Base-by-base conservation (phyloP, 495 filamentous ascomycete species). In the Platismatia glauca region DNA sequence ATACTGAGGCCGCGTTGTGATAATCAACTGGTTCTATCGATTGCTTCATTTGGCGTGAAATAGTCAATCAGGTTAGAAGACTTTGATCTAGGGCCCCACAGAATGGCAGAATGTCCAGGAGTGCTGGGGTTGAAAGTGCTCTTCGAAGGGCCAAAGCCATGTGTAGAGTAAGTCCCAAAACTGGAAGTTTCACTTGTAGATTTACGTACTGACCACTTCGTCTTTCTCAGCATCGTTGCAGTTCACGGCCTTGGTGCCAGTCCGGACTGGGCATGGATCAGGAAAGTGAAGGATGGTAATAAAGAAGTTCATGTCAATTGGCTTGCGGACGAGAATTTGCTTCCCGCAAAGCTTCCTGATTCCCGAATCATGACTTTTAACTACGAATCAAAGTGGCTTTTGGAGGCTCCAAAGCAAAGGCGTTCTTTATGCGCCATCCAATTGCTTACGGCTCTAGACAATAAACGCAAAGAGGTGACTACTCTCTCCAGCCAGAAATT, bases 291-390 rank as follows among this genome's bases (percentile, higher is more conserved):
- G 7, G 12, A 52, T 18, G 48, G 27, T 18, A 7, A 44, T 44
- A 2, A 44, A 59, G 57, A 59, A 59, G 20, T n/a, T 2, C 24
- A 31, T 44, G 57, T 59, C 24, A 59, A 59, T 29, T 59, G 57
- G 57, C 57, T 59, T 44, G 38, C 38, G 7, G 57, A 59, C 57
- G 24, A 59, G 24, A 12, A 44, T 12, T 33, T 59, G 57, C 57
- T 59, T 59, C 57, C 57, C 11, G 38, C 6, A 59, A 44, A 59
- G 27, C 57, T 59, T 59, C 57, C 57, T 3, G 3, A 44, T 12
- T 59, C 27, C 15, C 57, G 57, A 43, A 59, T 59, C 38, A 59
- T 59, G 57, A 44, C 22, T 7, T 59, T 59, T 22, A 59, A 59
- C 13, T 59, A 59, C 38, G 57, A 59, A 44, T 59, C 57, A 9